Base-by-base conservation (phyloP, 1,139 yeast species). In the Torulaspora globosa region DNA sequence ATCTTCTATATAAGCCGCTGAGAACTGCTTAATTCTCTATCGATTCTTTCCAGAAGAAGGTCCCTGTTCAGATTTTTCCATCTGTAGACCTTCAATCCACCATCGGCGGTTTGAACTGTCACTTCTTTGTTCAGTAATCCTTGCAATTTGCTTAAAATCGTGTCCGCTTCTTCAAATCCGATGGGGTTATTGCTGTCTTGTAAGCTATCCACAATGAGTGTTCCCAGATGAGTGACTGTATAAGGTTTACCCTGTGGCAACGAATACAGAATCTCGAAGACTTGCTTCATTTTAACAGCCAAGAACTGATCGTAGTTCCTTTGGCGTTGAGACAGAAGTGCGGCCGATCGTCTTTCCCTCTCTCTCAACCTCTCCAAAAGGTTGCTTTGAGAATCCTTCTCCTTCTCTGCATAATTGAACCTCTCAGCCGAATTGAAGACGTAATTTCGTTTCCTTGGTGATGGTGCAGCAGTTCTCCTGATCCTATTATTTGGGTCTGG, bases 211-310 rank as follows among this genome's bases (percentile, higher is more conserved):
- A 56, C 60, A 27, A 68, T 56, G 14, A 61, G 49, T 6, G 62
- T 57, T 5, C 61, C 49, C 12, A 69, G 43, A 21, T 62, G 56
- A 2, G 62, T 60, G 3, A 54, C 46, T 0, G 70, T 61, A 39
- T 67, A 67, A 6, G 73, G 69, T 39, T 54, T 55, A 30, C 59
- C 60, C 31, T 62, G 52, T 18, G 60, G 56, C 42, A 68, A 40
- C 2, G 66, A 53, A 6, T 59, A 44, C 3, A 69, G 46, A 8
- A 69, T 61, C 10, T 65, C 66, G 16, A 66, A 54, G 0, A 67
- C 66, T 37, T 65, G 70, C 2, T 62, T 66, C 36, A 73, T 55
- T 54, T 78, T 79, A 3, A 74, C 71, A 5, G 62, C 55, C 10
- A 79, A 56, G 50, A 69, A 75, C 19, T 59, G 53, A 5, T 69